Conservation (phyloP, 768 basidiomycete genomes). For the Dacryopinax spathularia region DNA sequence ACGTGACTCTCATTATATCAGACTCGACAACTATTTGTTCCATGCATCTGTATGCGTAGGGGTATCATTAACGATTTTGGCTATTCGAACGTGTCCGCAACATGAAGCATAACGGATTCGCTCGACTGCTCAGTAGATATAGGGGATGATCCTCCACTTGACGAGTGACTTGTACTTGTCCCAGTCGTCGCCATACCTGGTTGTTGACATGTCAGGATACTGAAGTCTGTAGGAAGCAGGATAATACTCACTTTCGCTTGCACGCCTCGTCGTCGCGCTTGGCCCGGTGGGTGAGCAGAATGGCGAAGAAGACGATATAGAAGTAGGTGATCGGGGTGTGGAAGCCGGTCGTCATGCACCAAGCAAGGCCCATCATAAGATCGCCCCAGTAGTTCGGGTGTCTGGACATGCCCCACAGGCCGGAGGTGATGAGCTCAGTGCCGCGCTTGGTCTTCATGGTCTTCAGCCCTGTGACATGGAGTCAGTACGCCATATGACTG, state of each 20-base stretch:
- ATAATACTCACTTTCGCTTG: conserved; percentile 53
- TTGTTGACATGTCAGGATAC: not conserved
- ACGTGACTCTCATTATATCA: not conserved
- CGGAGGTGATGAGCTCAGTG: conserved; percentile 79
- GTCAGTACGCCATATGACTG: not conserved
- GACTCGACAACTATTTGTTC: not conserved
- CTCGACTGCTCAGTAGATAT: conserved; percentile 46
- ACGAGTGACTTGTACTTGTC: conserved; percentile 75
- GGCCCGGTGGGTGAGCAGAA: conserved; percentile 84
- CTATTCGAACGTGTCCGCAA: not conserved
- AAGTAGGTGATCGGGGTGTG: conserved; percentile 91
- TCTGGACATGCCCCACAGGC: conserved; percentile 92
- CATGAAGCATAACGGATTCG: conserved; percentile 17
- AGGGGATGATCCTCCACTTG: conserved; percentile 73
- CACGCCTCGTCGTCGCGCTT: conserved; percentile 84
- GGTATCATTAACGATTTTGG: not conserved
- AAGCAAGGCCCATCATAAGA: conserved; percentile 76
- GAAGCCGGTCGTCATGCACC: conserved; percentile 89
- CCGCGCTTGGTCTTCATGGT: conserved; percentile 73
- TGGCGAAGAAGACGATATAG: conserved; percentile 75
- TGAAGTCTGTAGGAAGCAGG: not conserved
- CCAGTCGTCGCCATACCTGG: conserved; percentile 90
- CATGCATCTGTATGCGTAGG: conserved; percentile 3
- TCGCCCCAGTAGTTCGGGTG: conserved; percentile 91
- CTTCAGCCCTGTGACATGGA: conserved; percentile 41